Base-by-base conservation (phyloP, 805 yeast genomes). In the Zygoascus flipseniorum region DNA sequence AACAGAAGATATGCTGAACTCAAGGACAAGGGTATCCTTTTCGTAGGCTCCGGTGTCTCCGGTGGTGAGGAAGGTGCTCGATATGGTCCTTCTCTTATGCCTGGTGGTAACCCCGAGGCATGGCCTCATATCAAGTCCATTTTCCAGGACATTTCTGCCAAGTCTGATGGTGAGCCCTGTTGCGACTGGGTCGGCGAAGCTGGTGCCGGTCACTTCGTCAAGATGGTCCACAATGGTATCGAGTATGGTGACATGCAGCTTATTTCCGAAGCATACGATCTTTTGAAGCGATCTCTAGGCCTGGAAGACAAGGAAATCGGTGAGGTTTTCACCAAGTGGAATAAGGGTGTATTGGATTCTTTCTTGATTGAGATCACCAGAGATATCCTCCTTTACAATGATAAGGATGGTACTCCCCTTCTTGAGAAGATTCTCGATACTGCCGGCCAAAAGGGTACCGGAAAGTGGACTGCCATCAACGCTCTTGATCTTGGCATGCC, bases 1-100 rank as follows among this genome's bases (percentile, higher is more conserved):
- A 90, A 90, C 86, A 89, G 98, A 78, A 88, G 99, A 76, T 89
- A 75, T 79, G 92, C 80, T 56, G 96, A 89, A 71, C 81, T 92
- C 72, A 82, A 85, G 72, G 77, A 74, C 54, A 83, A 92, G 79
- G 98, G 96, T 45, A 83, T 90, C 69, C 76, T 81, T 61, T 93
- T 89, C 64, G 98, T 92, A 60, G 99, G 99, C 68, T 90, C 97
- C 58, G 99, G 99, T 86, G 98, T 93, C 61, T 92, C 98, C 64
- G 99, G 99, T 76, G 99, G 99, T 80, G 99, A 92, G 77, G 99
- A 92, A 74, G 99, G 99, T 80, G 99, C 99, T 66, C 88, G 99
- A 77, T 81, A 86, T 75, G 99, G 99, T 69, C 99, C 99, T 59
- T 90, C 98, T 59, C 81, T 92, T 74, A 92, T 92, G 99, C 99